phyloP scores from a whole-genome alignment of 352 stramenopile genomes.

The Phytophthora palmivora region DNA sequence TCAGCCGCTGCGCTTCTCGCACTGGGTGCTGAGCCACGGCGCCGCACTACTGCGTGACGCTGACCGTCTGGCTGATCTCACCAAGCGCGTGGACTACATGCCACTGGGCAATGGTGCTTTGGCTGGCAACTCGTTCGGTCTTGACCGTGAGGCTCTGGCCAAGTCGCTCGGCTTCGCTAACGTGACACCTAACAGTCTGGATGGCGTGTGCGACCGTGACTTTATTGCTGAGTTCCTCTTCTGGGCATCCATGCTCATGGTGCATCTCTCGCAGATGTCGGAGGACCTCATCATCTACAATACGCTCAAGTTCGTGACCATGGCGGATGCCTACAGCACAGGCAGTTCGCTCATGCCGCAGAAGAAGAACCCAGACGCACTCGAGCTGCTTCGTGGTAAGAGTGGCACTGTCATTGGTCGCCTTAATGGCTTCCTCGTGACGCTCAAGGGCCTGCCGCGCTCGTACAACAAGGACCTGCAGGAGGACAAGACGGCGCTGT shows the following conservation, averaged over 20 bases:
- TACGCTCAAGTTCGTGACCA: slow-evolving; percentile 94
- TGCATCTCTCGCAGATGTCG: slow-evolving; percentile 97
- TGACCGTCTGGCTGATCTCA: slow-evolving; percentile 93
- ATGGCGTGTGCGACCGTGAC: slow-evolving; percentile 98
- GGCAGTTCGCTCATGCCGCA: slow-evolving; percentile 99
- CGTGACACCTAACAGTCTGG: slow-evolving; percentile 96
- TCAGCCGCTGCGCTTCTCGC: slow-evolving; percentile 97
- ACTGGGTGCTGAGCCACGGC: slow-evolving; percentile 98
- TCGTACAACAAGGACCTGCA: slow-evolving; percentile 99
- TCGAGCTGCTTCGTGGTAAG: slow-evolving; percentile 98
- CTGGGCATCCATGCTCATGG: slow-evolving; percentile 96
- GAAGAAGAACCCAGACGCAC: slow-evolving; percentile 99
- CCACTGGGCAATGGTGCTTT: slow-evolving; percentile 97
- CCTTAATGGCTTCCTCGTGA: slow-evolving; percentile 95
- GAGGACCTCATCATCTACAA: slow-evolving; percentile 99
- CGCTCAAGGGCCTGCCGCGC: slow-evolving; percentile 96
- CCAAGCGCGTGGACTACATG: slow-evolving; percentile 95
- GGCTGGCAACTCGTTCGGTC: slow-evolving; percentile 97
- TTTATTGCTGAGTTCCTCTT: slow-evolving; percentile 99
- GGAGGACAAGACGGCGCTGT: slow-evolving; percentile 98
- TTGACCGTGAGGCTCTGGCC: slow-evolving; percentile 95
- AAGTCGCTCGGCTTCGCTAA: slow-evolving; percentile 94
- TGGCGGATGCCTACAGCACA: slow-evolving; percentile 98
- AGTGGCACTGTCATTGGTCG: slow-evolving; percentile 95
- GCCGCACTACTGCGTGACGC: slow-evolving; percentile 94